These are phyloP conservation scores for Vinca minor DNA, from an alignment of 257 asterid genomes.

Conservation along the genomic window DNA sequence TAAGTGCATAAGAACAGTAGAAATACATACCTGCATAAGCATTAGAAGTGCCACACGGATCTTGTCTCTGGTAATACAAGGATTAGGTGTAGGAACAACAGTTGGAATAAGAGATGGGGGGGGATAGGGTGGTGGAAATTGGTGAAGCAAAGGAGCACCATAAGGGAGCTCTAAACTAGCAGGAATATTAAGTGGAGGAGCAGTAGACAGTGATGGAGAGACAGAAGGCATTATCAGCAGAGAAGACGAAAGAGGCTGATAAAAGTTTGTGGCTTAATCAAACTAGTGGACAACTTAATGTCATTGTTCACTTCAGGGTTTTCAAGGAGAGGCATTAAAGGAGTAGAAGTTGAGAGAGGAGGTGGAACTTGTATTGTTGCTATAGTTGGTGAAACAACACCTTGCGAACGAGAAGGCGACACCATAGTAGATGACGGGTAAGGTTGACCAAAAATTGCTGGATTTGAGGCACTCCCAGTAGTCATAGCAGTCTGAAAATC, in stretches of 20 bases:
- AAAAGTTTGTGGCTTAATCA: conserved; percentile 82
- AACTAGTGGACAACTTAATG: conserved; percentile 44
- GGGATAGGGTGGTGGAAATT: conserved; percentile 97
- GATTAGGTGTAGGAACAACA: conserved; percentile 38
- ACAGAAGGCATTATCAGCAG: conserved; percentile 50
- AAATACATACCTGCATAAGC: conserved; percentile 67
- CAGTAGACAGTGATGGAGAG: conserved; percentile 63
- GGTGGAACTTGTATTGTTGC: conserved; percentile 43
- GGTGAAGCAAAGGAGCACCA: conserved; percentile 96
- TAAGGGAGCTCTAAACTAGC: conserved; percentile 59
- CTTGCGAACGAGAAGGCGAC: conserved; percentile 39
- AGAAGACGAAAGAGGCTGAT: conserved; percentile 62
- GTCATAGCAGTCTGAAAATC: conserved; percentile 54
- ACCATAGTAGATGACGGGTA: conserved; percentile 35
- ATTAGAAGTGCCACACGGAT: conserved; percentile 72
- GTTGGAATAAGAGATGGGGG: conserved; percentile 88
- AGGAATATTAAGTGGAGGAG: conserved; percentile 66
- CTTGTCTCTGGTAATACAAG: conserved; percentile 61
- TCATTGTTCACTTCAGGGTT: conserved; percentile 34
- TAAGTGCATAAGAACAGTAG: not conserved
- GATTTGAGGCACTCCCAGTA: conserved; percentile 44
- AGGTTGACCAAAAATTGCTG: conserved; percentile 44
- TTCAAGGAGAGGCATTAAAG: conserved; percentile 54
- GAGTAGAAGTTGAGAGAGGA: conserved; percentile 38
- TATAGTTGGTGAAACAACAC: conserved; percentile 32